These are phyloP conservation scores for Colletotrichum sp. DNA, from an alignment of 2,329 filamentous ascomycete genomes.

Conservation along the genomic window DNA sequence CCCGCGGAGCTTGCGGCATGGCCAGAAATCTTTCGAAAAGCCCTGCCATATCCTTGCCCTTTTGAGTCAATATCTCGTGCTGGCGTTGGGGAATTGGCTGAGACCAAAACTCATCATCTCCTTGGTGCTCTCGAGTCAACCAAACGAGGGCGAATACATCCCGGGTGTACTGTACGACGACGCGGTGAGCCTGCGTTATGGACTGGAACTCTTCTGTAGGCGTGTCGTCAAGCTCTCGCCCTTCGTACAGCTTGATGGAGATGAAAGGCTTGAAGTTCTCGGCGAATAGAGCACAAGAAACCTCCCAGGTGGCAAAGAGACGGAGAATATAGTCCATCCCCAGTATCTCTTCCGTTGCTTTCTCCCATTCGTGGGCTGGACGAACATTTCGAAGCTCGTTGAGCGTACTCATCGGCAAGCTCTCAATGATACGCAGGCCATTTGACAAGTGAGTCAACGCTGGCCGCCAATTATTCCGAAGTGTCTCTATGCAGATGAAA, in stretches of 20 bases:
- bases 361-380: neutral
- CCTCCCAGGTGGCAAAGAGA: conserved; percentile 27
- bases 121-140: conserved; percentile 18
- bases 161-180: conserved; percentile 26
- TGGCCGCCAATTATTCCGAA: conserved; percentile 28
- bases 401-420: conserved; percentile 25
- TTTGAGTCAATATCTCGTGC: conserved; percentile 23
- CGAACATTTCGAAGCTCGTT: neutral
- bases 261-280: conserved; percentile 24
- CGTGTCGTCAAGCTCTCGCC: conserved; percentile 18
- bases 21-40: conserved; percentile 19
- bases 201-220: conserved; percentile 14
- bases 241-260: conserved; percentile 21
- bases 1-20: neutral
- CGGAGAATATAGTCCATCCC: conserved; percentile 26
- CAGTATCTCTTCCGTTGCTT: neutral
- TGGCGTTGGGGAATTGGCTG: conserved; percentile 19
- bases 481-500: conserved; percentile 35
- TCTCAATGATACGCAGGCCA: conserved; percentile 34
- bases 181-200: conserved; percentile 21
- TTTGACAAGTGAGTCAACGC: conserved; percentile 32
- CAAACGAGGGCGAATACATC: conserved; percentile 26
- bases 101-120: conserved; percentile 21
- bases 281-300: conserved; percentile 23
- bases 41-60: conserved; percentile 7